These are phyloP conservation scores for Cyberlindnera amylophila DNA, from an alignment of 805 yeast species.

Conservation along the genomic window DNA sequence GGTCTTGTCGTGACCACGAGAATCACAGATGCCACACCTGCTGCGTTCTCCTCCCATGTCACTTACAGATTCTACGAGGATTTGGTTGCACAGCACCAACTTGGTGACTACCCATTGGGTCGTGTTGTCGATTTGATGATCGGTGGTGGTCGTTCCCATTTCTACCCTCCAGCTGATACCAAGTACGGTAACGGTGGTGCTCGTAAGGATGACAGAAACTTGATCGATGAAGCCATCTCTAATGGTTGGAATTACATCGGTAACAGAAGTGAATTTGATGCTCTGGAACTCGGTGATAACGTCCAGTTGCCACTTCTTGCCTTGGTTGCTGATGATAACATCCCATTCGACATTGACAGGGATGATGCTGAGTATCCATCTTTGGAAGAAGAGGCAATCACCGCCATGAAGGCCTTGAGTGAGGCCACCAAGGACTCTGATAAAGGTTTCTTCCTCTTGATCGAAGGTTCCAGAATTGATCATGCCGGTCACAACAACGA, in stretches of 20 bases:
- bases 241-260: conserved; percentile 67
- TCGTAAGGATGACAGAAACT: conserved; percentile 65
- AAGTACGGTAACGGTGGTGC: conserved; percentile 44
- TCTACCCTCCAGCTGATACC: conserved; percentile 44
- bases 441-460: conserved; percentile 78
- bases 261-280: conserved; percentile 55
- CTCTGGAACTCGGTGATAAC: conserved; percentile 51
- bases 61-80: conserved; percentile 75
- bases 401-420: conserved; percentile 67
- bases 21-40: conserved; percentile 94
- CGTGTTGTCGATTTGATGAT: conserved; percentile 76
- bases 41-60: conserved; percentile 80
- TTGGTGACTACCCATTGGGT: conserved; percentile 80
- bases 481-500: conserved; percentile 95
- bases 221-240: conserved; percentile 57
- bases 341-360: conserved; percentile 84
- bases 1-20: conserved; percentile 92
- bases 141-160: conserved; percentile 91
- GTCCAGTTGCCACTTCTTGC: conserved; percentile 76
- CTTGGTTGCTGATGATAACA: conserved; percentile 68
- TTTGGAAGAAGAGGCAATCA: conserved; percentile 69
- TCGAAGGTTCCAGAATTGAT: conserved; percentile 92
- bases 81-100: conserved; percentile 80
- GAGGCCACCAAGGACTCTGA: conserved; percentile 69
- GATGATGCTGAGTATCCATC: conserved; percentile 61